Evolutionary conservation across 306 rosid genomes (phyloP).

Genomic region (Casuarina cunninghamiana): DNA sequence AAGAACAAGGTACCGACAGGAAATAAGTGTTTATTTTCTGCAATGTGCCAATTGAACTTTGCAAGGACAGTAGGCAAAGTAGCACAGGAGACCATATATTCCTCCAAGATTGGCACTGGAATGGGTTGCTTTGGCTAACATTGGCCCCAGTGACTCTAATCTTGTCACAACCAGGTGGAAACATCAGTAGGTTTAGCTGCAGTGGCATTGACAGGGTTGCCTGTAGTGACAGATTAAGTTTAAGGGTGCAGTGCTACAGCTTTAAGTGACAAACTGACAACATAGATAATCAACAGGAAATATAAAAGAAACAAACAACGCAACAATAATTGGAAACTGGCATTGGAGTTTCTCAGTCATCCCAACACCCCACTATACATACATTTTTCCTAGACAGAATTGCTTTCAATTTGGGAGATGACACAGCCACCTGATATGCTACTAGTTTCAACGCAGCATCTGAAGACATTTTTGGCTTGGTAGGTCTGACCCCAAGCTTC

Average conservation of each 20-base stretch:
- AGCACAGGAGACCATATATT: too few species aligned
- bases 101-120: neutral
- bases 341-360: constrained; percentile 7
- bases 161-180: neutral
- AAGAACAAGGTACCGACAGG: neutral
- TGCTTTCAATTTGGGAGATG: constrained; percentile 57
- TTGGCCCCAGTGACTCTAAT: neutral
- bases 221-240: neutral
- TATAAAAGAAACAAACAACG: neutral
- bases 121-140: neutral
- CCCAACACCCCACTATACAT: constrained; percentile 24
- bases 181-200: neutral
- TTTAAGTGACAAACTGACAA: neutral
- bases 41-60: neutral
- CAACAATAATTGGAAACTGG: constrained; percentile 9
- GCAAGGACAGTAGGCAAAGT: neutral
- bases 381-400: constrained; percentile 47
- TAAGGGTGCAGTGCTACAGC: neutral
- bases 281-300: neutral
- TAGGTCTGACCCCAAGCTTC: constrained; percentile 81
- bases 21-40: neutral
- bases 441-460: constrained; percentile 89
- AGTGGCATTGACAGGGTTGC: neutral
- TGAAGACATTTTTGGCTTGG: constrained; percentile 76
- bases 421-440: constrained; percentile 74